Conservation (phyloP, 2,329 filamentous ascomycete genomes). For the Botryotinia narcissicola region DNA sequence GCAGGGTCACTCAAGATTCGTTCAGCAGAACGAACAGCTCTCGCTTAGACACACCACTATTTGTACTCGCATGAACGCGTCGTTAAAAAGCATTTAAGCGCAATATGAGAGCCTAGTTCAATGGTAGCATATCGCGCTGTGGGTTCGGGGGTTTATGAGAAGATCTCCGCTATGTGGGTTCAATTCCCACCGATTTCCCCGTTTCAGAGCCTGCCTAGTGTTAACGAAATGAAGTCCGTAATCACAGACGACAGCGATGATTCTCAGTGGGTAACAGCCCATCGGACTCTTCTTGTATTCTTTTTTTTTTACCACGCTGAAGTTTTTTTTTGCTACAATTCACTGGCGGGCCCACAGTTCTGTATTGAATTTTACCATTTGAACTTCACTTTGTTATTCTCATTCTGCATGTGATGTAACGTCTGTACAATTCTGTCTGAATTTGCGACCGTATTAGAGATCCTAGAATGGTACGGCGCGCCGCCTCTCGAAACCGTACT, state of each 20-base stretch:
- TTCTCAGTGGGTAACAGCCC: background rate
- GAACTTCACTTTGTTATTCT: too few relatives aligned
- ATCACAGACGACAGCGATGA: background rate
- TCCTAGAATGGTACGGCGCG: background rate
- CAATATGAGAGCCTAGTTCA: background rate
- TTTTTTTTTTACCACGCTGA: accelerated
- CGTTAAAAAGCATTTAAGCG: background rate
- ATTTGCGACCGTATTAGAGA: background rate
- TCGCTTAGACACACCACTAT: background rate
- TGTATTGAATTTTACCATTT: background rate
- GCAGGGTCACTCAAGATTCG: too few relatives aligned
- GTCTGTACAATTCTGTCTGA: too few relatives aligned
- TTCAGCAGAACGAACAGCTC: background rate
- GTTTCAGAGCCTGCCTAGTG: background rate
- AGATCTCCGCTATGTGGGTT: background rate
- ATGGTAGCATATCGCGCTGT: background rate
- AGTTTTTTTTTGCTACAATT: background rate
- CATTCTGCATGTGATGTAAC: background rate
- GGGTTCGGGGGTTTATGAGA: background rate
- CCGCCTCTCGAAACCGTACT: background rate
- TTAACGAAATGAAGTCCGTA: background rate
- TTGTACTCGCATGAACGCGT: background rate
- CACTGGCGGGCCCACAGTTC: background rate
- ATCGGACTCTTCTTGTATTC: background rate
- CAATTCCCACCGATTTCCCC: background rate